These are phyloP conservation scores for Balakata baccata DNA, from an alignment of 345 rosid genomes.

Conservation along the genomic window DNA sequence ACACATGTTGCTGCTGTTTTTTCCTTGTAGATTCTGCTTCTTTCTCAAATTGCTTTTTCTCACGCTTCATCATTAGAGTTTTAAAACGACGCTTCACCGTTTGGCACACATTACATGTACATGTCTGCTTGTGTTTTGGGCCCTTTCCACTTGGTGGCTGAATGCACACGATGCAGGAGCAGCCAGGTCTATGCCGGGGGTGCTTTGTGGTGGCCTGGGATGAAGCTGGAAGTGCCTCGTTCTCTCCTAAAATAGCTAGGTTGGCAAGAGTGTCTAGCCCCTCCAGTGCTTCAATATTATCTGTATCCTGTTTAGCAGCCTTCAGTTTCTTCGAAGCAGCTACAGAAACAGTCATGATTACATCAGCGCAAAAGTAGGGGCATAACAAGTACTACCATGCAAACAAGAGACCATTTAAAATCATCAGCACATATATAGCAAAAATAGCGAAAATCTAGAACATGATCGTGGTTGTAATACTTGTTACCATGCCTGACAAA, in stretches of 20 bases:
- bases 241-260: slow-evolving; percentile 62
- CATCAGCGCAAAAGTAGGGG: slow-evolving; percentile 11
- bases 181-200: slow-evolving; percentile 87
- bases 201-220: slow-evolving; percentile 78
- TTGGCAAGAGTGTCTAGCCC: slow-evolving; percentile 68
- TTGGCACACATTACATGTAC: slow-evolving; percentile 73
- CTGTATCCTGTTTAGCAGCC: slow-evolving; percentile 45
- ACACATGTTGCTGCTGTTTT: slow-evolving; percentile 35
- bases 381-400: slow-evolving; percentile 6
- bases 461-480: background rate
- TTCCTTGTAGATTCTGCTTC: slow-evolving; percentile 47
- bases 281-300: slow-evolving; percentile 47
- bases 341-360: slow-evolving; percentile 22
- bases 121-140: slow-evolving; percentile 75
- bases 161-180: slow-evolving; percentile 90
- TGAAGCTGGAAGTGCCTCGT: slow-evolving; percentile 44
- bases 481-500: background rate
- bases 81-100: slow-evolving; percentile 74
- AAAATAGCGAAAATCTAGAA: background rate
- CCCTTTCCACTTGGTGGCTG: slow-evolving; percentile 93
- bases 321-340: slow-evolving; percentile 53
- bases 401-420: slow-evolving; percentile 8
- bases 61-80: slow-evolving; percentile 63
- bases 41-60: slow-evolving; percentile 63
- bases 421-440: slow-evolving; percentile 14